Evolutionary conservation across 768 basidiomycete species (phyloP).

Genomic region (Suillus cothurnatus): DNA sequence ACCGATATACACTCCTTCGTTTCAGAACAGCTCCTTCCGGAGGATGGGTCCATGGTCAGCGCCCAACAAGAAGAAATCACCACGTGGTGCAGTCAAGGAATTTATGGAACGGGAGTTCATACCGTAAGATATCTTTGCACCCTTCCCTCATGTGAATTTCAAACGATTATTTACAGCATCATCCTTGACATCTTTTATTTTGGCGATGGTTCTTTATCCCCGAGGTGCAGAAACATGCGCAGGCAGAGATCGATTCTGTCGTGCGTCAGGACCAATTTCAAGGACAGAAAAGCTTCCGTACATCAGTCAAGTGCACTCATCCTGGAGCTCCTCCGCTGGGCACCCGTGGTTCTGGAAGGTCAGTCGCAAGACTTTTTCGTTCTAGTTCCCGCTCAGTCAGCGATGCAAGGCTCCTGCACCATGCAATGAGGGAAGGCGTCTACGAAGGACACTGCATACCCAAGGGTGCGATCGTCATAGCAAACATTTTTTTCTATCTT

Average conservation of each 20-base stretch:
- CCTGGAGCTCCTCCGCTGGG: constrained; percentile 28
- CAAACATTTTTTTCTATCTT: background rate
- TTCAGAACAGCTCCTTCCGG: background rate
- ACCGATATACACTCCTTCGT: background rate
- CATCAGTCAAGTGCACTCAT: constrained; percentile 14
- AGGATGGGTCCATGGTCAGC: background rate
- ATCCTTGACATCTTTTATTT: constrained; percentile 12
- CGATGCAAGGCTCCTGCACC: background rate
- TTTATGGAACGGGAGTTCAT: background rate
- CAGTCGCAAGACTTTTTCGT: background rate
- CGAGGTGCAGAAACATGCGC: constrained; percentile 25
- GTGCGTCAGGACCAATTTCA: constrained; percentile 23
- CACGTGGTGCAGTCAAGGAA: background rate
- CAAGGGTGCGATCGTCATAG: background rate
- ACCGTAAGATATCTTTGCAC: background rate
- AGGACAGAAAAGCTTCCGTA: constrained; percentile 20
- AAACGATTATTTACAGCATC: background rate
- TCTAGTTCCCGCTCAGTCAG: background rate
- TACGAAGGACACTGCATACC: background rate
- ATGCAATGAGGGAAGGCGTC: background rate
- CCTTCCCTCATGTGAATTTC: background rate
- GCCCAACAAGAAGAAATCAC: background rate
- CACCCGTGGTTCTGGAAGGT: constrained; percentile 13
- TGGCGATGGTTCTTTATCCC: constrained; percentile 35
- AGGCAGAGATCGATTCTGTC: constrained; percentile 27